These are phyloP conservation scores for Sutorius australiensis DNA, from an alignment of 768 basidiomycete species.

Conservation along the genomic window DNA sequence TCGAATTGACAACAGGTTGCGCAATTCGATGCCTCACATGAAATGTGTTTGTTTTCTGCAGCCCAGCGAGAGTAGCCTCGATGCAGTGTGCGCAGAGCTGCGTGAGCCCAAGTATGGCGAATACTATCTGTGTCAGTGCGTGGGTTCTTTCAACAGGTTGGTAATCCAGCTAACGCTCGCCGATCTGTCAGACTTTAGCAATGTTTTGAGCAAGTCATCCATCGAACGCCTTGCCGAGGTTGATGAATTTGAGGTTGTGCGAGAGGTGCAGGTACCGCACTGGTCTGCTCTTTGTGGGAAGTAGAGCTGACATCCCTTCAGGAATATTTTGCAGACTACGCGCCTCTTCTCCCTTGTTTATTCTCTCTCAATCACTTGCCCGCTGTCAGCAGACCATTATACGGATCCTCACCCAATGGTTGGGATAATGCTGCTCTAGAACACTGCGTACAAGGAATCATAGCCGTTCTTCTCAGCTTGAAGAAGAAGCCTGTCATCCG, in stretches of 20 bases:
- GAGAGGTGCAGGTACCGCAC: slow-evolving; percentile 83
- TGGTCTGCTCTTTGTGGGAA: background rate
- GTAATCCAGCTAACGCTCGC: slow-evolving; percentile 15
- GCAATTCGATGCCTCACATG: slow-evolving; percentile 93
- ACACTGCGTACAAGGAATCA: slow-evolving; percentile 74
- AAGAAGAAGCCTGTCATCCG: slow-evolving; percentile 95
- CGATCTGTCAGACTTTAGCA: slow-evolving; percentile 79
- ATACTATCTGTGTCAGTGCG: slow-evolving; percentile 98
- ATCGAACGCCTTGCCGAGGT: slow-evolving; percentile 93
- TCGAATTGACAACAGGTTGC: slow-evolving; percentile 89
- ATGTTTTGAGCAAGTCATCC: slow-evolving; percentile 79
- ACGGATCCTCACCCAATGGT: slow-evolving; percentile 64
- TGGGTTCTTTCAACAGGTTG: slow-evolving; percentile 43
- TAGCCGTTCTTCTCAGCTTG: slow-evolving; percentile 84
- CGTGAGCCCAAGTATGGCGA: slow-evolving; percentile 92
- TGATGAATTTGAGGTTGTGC: slow-evolving; percentile 94
- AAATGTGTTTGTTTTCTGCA: slow-evolving; percentile 95
- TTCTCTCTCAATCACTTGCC: slow-evolving; percentile 85
- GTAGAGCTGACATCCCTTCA: slow-evolving; percentile 29
- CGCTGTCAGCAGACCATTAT: slow-evolving; percentile 57
- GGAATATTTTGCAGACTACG: slow-evolving; percentile 98
- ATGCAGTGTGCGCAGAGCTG: slow-evolving; percentile 79
- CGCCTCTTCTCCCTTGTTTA: slow-evolving; percentile 78
- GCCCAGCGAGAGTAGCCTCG: slow-evolving; percentile 75
- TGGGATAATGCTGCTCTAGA: slow-evolving; percentile 77